A percentile compares a stretch with the other conserved stretches of the same genome.
phyloP scores from a whole-genome alignment of 805 yeast genomes.

The Yarrowia divulgata region DNA sequence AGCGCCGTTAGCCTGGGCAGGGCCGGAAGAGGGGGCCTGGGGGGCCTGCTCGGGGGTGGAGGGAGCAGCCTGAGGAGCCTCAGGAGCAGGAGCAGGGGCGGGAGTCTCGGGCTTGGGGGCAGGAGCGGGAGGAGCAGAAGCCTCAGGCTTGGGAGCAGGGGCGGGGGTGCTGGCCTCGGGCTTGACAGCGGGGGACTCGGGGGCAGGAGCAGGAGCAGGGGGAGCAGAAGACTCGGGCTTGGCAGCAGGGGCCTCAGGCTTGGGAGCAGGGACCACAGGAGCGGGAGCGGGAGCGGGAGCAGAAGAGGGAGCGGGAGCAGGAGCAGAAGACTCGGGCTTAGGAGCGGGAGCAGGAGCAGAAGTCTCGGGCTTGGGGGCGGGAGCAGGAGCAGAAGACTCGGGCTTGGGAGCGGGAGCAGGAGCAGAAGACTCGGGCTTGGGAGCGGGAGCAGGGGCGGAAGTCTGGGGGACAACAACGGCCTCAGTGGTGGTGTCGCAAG shows the following conservation, averaged over 20 bases:
- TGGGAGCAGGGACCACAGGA: too few relatives aligned
- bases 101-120: slow-evolving; percentile 20
- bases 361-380: neutral
- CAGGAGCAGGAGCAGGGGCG: slow-evolving; percentile 20
- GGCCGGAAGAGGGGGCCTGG: slow-evolving; percentile 30
- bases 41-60: slow-evolving; percentile 36
- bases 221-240: slow-evolving; percentile 26
- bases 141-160: slow-evolving; percentile 26
- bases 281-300: slow-evolving; percentile 31
- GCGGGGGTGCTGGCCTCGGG: slow-evolving; percentile 28
- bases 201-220: slow-evolving; percentile 2
- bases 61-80: slow-evolving; percentile 16
- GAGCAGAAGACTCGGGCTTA: slow-evolving; percentile 19
- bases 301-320: slow-evolving; percentile 1
- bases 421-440: slow-evolving; percentile 36
- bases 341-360: slow-evolving; percentile 36
- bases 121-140: slow-evolving; percentile 35
- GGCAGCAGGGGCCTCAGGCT: slow-evolving; percentile 40
- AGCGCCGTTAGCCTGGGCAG: slow-evolving; percentile 37
- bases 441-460: slow-evolving; percentile 40
- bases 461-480: slow-evolving; percentile 42
- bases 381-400: slow-evolving; percentile 16
- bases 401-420: slow-evolving; percentile 21
- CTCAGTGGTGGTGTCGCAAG: slow-evolving; percentile 44
- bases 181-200: too few relatives aligned